A percentile compares a stretch with the other conserved stretches of the same genome.
phyloP scores from a whole-genome alignment of 805 yeast species.

The Tetrapisispora arboricola region DNA sequence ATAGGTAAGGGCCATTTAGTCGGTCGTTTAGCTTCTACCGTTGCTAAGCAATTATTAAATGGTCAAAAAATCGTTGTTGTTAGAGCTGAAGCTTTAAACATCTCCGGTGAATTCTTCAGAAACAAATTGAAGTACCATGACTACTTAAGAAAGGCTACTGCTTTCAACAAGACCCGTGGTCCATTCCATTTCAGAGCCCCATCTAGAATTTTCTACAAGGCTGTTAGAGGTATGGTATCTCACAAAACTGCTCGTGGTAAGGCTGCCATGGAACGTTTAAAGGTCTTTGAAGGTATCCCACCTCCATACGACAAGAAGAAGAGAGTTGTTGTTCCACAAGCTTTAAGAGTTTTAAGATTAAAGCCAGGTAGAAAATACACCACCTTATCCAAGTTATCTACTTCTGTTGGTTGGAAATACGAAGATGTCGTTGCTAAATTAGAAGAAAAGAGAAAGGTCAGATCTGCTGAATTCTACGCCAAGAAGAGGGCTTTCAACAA shows the following conservation, averaged over 20 bases:
- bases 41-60: constrained; percentile 96
- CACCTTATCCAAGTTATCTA: constrained; percentile 91
- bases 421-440: constrained; percentile 93
- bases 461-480: constrained; percentile 97
- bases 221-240: constrained; percentile 98
- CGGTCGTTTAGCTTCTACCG: constrained; percentile 98
- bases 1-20: constrained; percentile 95
- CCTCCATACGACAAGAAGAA: constrained; percentile 99
- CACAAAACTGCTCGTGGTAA: constrained; percentile 99
- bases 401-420: constrained; percentile 99
- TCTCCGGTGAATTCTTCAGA: constrained; percentile 99
- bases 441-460: constrained; percentile 99
- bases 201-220: constrained; percentile 99
- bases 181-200: constrained; percentile 99
- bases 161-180: constrained; percentile 97
- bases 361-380: constrained; percentile 99
- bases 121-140: constrained; percentile 99
- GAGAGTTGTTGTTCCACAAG: constrained; percentile 99
- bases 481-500: constrained; percentile 94
- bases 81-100: constrained; percentile 95
- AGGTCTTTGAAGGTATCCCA: constrained; percentile 99
- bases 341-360: constrained; percentile 96
- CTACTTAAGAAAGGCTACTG: constrained; percentile 98
- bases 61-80: constrained; percentile 98
- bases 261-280: constrained; percentile 98